A percentile compares a stretch with the other conserved stretches of the same genome.
Conservation (phyloP, 306 rosid genomes). For the Sphenostylis stenocarpa region DNA sequence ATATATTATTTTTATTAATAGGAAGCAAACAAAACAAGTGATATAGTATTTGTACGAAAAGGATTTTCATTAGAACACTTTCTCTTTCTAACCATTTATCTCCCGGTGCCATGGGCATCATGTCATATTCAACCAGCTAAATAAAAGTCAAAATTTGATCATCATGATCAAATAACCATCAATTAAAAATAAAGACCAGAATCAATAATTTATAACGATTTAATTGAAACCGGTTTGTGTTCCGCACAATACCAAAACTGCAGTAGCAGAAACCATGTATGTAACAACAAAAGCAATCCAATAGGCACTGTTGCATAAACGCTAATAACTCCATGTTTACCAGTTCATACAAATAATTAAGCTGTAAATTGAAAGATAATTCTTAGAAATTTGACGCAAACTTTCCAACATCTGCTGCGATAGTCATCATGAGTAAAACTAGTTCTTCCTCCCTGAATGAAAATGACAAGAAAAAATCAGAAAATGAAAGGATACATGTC, state of each 20-base stretch:
- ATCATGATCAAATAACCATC: too few species aligned
- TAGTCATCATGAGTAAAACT: neutral
- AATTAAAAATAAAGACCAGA: too few species aligned
- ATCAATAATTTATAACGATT: neutral
- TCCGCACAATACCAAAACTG: neutral
- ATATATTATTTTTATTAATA: too few species aligned
- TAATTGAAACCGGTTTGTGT: neutral
- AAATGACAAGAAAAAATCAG: neutral
- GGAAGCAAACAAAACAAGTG: too few species aligned
- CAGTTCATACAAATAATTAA: neutral
- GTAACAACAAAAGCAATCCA: neutral
- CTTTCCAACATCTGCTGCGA: neutral
- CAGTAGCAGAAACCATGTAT: neutral
- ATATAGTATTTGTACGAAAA: too few species aligned
- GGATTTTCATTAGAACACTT: too few species aligned
- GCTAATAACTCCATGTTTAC: neutral
- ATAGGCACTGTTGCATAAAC: conserved; percentile 6
- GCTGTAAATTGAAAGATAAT: neutral
- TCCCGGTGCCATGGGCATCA: too few species aligned
- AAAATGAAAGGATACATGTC: neutral
- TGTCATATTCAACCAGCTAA: too few species aligned
- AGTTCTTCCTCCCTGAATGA: neutral
- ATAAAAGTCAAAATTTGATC: too few species aligned
- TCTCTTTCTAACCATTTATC: too few species aligned
- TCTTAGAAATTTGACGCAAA: neutral